Percentiles rank a stretch among this genome's conserved stretches.
Evolutionary conservation across 768 basidiomycete species (phyloP).

Genomic region (Porpolomopsis calyptriformis): DNA sequence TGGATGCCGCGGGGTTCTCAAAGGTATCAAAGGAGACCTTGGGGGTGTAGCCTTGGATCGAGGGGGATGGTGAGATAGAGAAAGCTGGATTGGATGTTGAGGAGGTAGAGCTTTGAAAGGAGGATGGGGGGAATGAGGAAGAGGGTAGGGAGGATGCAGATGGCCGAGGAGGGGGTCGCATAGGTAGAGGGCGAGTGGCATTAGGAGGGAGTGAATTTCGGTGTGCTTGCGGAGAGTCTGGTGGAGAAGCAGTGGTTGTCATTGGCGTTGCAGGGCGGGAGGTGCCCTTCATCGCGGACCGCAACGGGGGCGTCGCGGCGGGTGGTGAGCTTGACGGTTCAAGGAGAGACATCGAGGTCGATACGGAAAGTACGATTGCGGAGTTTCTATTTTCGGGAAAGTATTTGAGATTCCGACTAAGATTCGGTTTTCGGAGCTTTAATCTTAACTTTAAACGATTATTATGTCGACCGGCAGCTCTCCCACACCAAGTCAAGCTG

Average conservation of each 20-base stretch:
- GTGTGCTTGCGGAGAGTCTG: slow-evolving; percentile 16
- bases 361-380: neutral
- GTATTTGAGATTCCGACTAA: too few relatives aligned
- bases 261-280: slow-evolving; percentile 23
- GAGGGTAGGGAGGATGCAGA: slow-evolving; percentile 5
- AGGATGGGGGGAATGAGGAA: neutral
- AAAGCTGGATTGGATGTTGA: slow-evolving; percentile 7
- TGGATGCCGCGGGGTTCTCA: slow-evolving; percentile 66
- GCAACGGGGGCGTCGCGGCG: slow-evolving; percentile 23
- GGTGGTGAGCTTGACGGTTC: neutral
- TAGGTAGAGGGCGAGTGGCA: slow-evolving; percentile 8
- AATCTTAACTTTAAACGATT: neutral
- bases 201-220: neutral
- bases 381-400: neutral
- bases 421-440: neutral
- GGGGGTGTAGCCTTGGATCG: slow-evolving; percentile 36
- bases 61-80: slow-evolving; percentile 10
- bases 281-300: slow-evolving; percentile 45
- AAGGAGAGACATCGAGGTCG: neutral
- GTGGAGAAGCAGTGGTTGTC: slow-evolving; percentile 12
- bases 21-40: slow-evolving; percentile 86
- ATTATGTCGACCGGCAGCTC: neutral
- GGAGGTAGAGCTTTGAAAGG: neutral
- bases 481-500: too few relatives aligned
- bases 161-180: slow-evolving; percentile 11